These are phyloP conservation scores for Pholiota adiposa DNA, from an alignment of 1,284 basidiomycete genomes.

Conservation along the genomic window DNA sequence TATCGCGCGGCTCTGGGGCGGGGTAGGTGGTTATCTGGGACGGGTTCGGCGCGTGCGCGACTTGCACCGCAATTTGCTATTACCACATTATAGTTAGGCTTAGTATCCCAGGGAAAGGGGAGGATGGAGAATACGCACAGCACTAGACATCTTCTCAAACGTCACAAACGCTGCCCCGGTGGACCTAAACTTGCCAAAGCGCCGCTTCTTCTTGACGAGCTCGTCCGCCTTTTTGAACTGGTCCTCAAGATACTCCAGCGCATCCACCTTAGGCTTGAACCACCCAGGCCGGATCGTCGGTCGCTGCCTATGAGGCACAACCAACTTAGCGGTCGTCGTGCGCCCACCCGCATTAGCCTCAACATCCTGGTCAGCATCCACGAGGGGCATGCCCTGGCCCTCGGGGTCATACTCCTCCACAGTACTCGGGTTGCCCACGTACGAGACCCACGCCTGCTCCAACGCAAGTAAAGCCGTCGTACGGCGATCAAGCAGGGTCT, in stretches of 20 bases:
- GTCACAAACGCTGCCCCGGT: constrained; percentile 94
- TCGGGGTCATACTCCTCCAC: constrained; percentile 77
- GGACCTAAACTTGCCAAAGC: constrained; percentile 73
- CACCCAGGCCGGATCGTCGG: constrained; percentile 73
- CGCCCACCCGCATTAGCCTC: constrained; percentile 57
- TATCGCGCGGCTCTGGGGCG: constrained; percentile 95
- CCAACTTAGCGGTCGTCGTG: constrained; percentile 47
- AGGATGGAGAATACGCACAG: constrained; percentile 54
- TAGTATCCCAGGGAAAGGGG: not conserved
- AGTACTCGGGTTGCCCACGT: constrained; percentile 91
- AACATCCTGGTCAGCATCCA: constrained; percentile 52
- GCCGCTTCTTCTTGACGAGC: constrained; percentile 68
- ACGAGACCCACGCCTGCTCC: constrained; percentile 86
- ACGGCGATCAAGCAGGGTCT: constrained; percentile 73
- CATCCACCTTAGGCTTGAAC: constrained; percentile 79
- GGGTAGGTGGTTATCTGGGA: constrained; percentile 69
- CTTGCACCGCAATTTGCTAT: constrained; percentile 92
- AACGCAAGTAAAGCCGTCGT: constrained; percentile 80
- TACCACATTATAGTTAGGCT: not conserved
- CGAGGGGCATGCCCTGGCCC: constrained; percentile 45
- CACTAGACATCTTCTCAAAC: constrained; percentile 92
- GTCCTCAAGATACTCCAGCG: constrained; percentile 82
- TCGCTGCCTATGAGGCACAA: constrained; percentile 73
- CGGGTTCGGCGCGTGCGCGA: constrained; percentile 77
- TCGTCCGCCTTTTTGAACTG: constrained; percentile 83